These are phyloP conservation scores for Vitis rupestris DNA, from an alignment of 164 flowering plant genomes.

Conservation along the genomic window DNA sequence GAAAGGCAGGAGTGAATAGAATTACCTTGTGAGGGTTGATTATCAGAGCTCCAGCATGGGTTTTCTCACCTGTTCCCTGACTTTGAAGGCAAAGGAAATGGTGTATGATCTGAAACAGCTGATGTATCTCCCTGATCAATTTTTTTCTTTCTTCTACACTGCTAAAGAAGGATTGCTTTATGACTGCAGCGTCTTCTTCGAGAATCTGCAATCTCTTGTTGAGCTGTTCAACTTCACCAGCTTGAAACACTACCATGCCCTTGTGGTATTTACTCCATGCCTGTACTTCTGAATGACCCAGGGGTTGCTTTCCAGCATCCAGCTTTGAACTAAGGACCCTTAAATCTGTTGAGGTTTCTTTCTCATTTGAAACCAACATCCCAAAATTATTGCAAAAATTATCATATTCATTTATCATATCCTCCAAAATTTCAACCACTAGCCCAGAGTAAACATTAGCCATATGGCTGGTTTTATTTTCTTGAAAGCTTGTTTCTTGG, in stretches of 20 bases:
- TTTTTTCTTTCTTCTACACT: conserved; percentile 28
- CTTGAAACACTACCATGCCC: conserved; percentile 12
- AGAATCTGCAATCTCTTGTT: conserved; percentile 29
- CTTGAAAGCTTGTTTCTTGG: conserved; percentile 2
- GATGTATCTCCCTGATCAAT: conserved; percentile 27
- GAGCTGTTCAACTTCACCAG: conserved; percentile 18
- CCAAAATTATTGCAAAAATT: neutral
- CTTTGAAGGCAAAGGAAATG: neutral
- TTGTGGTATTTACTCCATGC: neutral
- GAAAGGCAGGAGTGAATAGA: neutral
- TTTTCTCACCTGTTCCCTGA: conserved; percentile 1
- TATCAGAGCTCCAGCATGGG: neutral
- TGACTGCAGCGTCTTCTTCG: conserved; percentile 35
- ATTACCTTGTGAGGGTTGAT: conserved; percentile 5
- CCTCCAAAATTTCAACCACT: neutral
- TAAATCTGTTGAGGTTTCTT: neutral
- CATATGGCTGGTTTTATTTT: neutral
- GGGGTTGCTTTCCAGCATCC: neutral
- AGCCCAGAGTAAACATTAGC: neutral
- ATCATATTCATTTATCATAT: neutral
- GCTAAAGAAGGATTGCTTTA: conserved; percentile 27
- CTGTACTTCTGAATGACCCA: conserved; percentile 5
- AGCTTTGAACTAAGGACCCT: conserved; percentile 10
- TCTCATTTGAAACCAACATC: conserved; percentile 1
- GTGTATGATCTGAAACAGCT: conserved; percentile 22